These are phyloP conservation scores for Hypoxylon sp. DNA, from an alignment of 2,329 filamentous ascomycete genomes.

Conservation along the genomic window DNA sequence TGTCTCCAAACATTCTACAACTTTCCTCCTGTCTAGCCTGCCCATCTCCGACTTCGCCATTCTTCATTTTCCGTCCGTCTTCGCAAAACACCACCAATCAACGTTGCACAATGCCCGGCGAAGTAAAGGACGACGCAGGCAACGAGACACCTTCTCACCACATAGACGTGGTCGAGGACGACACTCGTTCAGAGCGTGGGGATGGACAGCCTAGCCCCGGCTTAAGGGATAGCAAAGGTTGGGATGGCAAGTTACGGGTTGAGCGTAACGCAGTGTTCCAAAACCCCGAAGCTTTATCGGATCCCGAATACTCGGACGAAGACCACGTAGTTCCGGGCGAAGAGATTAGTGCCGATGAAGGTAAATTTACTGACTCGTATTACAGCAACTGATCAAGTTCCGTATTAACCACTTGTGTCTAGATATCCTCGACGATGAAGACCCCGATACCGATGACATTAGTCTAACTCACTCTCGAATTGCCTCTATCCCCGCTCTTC, in stretches of 20 bases:
- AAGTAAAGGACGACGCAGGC: conserved; percentile 55
- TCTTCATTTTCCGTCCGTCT: conserved; percentile 31
- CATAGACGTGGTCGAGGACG: conserved; percentile 66
- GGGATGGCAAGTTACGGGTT: conserved; percentile 87
- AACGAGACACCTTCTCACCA: conserved; percentile 58
- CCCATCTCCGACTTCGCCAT: conserved; percentile 35
- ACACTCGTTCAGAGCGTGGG: conserved; percentile 56
- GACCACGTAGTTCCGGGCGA: conserved; percentile 79
- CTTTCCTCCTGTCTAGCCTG: conserved; percentile 39
- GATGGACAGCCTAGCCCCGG: conserved; percentile 64
- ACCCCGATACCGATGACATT: conserved; percentile 79
- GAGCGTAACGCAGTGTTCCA: conserved; percentile 77
- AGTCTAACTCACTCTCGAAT: conserved; percentile 92
- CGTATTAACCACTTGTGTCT: conserved; percentile 36
- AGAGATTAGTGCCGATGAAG: conserved; percentile 85
- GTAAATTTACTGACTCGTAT: conserved; percentile 59
- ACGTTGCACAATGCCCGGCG: conserved; percentile 59
- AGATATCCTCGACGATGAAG: conserved; percentile 75
- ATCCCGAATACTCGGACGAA: conserved; percentile 87
- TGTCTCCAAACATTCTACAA: conserved; percentile 46
- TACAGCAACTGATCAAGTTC: background rate
- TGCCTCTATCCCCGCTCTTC: conserved; percentile 80
- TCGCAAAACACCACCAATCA: conserved; percentile 21
- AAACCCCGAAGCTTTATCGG: conserved; percentile 86
- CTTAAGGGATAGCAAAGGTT: conserved; percentile 76